Percentiles rank a stretch among this genome's conserved stretches.
Conservation (phyloP, 345 rosid species). For the Kandelia obovata region DNA sequence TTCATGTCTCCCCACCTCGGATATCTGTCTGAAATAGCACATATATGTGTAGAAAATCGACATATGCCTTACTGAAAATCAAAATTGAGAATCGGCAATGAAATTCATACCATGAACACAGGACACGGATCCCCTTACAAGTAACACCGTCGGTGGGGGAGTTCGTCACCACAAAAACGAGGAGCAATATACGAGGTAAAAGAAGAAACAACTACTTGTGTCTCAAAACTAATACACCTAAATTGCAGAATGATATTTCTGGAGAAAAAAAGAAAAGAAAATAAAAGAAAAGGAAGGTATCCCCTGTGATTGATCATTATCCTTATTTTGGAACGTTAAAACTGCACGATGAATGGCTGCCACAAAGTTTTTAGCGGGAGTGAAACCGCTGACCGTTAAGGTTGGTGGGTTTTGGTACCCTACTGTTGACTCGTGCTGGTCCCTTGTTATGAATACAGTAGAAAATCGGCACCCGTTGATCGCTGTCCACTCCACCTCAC, state of each 20-base stretch:
- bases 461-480: too few relatives aligned
- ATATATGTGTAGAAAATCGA: too few relatives aligned
- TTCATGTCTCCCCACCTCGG: not conserved
- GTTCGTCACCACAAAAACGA: not conserved
- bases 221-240: not conserved
- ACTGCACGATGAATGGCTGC: not conserved
- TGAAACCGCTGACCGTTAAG: too few relatives aligned
- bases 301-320: not conserved
- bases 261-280: too few relatives aligned
- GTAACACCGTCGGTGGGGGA: not conserved
- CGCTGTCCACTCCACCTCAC: too few relatives aligned
- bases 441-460: too few relatives aligned
- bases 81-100: too few relatives aligned
- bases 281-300: not conserved
- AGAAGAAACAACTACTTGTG: not conserved
- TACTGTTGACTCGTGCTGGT: too few relatives aligned
- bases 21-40: not conserved
- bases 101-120: not conserved
- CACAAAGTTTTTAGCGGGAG: not conserved
- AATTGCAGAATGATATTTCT: not conserved
- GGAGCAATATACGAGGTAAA: too few relatives aligned
- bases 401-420: too few relatives aligned
- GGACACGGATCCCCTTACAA: not conserved
- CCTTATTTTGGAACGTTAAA: not conserved
- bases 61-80: too few relatives aligned